Base-by-base conservation (phyloP, 177 flowering plant species). In the Tripterygium wilfordii region DNA sequence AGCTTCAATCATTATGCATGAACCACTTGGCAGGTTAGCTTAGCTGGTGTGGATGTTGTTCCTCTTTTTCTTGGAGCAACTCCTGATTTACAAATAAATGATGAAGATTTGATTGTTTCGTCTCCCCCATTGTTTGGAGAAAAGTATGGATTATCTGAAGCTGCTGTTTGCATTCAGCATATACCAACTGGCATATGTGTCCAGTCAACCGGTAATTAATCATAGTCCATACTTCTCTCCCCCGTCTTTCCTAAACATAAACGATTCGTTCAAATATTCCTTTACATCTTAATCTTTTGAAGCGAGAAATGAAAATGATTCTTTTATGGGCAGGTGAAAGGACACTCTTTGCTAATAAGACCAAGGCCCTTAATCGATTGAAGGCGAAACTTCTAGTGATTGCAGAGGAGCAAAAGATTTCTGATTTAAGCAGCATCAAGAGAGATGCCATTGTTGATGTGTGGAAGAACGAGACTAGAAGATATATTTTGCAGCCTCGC, bases 291-390 rank as follows among this genome's bases (percentile, higher is more conserved):
- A 22, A 21, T 33, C 14, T 6, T 17, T 35, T 37, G 10, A 25
- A 23, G 5, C 15, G 36, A 18, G 12, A 36, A 31, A 15, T 16
- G 19, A 21, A 22, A 21, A 15, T 7, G 21, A 14, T 42, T 20
- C 6, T 25, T 33, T 16, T 14, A 13, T 48, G 51, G 52, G 56
- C 77, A 90, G 97, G 90, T 65, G 97, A 90, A 67, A 78, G 97
- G 61, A 90, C 64, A 69, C 65, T 39, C 32, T 77, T 83, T 64
- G 80, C 87, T 0, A 88, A 87, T 59, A 77, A 76, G 74, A 73
- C 77, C 25, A 84, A 82, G 67, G 94, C 94, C 43, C 76, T 89
- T 19, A 82, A 83, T 46, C 76, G 96, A 29, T 57, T 88, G 67
- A 85, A 84, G 59, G 85, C 89, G 23, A 85, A 74, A 45, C 88